phyloP scores from a whole-genome alignment of 2,329 filamentous ascomycete species.

The Plectosphaerella sp. region DNA sequence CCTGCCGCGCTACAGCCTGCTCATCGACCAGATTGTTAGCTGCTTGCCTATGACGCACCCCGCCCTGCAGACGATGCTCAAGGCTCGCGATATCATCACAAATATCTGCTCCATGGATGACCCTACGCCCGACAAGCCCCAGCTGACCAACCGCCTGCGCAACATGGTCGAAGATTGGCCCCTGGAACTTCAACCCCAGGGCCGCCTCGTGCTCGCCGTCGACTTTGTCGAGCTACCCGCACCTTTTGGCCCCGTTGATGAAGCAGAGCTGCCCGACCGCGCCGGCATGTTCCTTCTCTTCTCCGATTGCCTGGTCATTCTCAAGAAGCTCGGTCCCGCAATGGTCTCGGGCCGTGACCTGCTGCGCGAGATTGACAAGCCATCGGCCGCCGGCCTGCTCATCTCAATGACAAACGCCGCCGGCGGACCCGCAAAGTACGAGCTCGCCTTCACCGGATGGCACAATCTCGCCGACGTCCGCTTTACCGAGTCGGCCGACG shows the following conservation, averaged over 20 bases:
- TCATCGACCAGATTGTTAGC: conserved; percentile 92
- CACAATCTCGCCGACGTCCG: conserved; percentile 65
- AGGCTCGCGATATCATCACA: conserved; percentile 87
- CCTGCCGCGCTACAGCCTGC: conserved; percentile 86
- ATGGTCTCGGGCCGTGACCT: conserved; percentile 70
- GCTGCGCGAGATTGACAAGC: conserved; percentile 80
- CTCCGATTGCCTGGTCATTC: conserved; percentile 71
- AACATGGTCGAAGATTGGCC: conserved; percentile 79
- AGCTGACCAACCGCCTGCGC: conserved; percentile 68
- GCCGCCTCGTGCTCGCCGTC: conserved; percentile 74
- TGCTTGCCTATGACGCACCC: conserved; percentile 83
- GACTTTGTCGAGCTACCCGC: conserved; percentile 75
- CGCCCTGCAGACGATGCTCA: conserved; percentile 76
- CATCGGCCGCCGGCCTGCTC: conserved; percentile 59
- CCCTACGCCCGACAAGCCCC: conserved; percentile 63
- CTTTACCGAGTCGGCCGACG: conserved; percentile 66
- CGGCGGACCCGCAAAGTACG: conserved; percentile 57
- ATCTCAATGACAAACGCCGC: conserved; percentile 60
- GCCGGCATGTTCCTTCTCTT: conserved; percentile 79
- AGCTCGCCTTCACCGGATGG: conserved; percentile 73
- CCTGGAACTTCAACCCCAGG: conserved; percentile 62
- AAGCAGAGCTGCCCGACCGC: conserved; percentile 38
- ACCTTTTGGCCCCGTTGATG: conserved; percentile 53
- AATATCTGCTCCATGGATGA: conserved; percentile 94
- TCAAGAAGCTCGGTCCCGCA: conserved; percentile 64